Conservation (phyloP, 495 filamentous ascomycete species). For the Lasiosphaeriaceae sp. region DNA sequence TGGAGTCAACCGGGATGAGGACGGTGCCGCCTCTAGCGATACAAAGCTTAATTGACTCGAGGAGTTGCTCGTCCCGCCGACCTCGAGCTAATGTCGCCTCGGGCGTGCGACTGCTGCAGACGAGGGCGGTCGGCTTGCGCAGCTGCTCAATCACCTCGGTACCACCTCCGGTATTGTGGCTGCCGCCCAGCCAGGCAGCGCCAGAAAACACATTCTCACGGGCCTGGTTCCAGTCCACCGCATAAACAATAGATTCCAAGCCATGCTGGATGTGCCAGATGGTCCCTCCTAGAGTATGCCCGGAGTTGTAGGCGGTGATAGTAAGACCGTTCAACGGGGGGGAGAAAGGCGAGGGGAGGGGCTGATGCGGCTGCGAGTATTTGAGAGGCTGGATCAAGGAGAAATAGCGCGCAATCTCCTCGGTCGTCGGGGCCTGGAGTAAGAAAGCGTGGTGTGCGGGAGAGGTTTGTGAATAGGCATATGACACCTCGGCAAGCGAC, state of each 20-base stretch:
- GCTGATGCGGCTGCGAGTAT: conserved; percentile 94
- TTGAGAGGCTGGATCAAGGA: conserved; percentile 89
- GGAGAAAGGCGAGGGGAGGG: conserved; percentile 77
- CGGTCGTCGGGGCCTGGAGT: conserved; percentile 71
- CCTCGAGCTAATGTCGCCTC: conserved; percentile 63
- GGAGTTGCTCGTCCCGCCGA: conserved; percentile 77
- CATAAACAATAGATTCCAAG: conserved; percentile 94
- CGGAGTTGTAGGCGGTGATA: conserved; percentile 94
- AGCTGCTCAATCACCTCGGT: conserved; percentile 90
- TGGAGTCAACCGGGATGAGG: conserved; percentile 91
- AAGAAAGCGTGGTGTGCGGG: conserved; percentile 55
- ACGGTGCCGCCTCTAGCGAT: conserved; percentile 84
- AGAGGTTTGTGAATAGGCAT: conserved; percentile 49
- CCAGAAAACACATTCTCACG: conserved; percentile 90
- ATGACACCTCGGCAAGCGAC: conserved; percentile 66
- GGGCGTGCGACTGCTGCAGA: conserved; percentile 83
- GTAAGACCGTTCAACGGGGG: conserved; percentile 88
- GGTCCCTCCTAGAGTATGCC: conserved; percentile 91
- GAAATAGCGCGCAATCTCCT: conserved; percentile 92
- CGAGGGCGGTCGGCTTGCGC: conserved; percentile 84
- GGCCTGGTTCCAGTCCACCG: conserved; percentile 95
- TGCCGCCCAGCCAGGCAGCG: conserved; percentile 85
- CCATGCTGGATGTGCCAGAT: conserved; percentile 99
- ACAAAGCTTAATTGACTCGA: conserved; percentile 75
- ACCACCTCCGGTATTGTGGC: conserved; percentile 60